These are phyloP conservation scores for Mycena pura DNA, from an alignment of 768 basidiomycete species.

Conservation along the genomic window DNA sequence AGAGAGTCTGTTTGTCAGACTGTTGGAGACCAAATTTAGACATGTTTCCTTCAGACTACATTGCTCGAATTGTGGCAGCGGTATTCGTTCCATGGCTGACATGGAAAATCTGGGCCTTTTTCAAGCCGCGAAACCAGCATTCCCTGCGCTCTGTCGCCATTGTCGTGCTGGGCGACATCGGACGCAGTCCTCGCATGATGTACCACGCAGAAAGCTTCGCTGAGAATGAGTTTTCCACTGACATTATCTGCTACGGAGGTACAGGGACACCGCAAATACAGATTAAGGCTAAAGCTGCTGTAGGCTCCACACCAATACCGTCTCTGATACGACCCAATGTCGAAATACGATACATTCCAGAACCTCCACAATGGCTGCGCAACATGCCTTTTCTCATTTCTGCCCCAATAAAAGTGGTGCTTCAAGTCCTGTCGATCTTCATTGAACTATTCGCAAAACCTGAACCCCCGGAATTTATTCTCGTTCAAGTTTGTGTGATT, in stretches of 20 bases:
- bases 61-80: constrained; percentile 14
- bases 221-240: constrained; percentile 75
- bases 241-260: constrained; percentile 89
- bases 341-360: constrained; percentile 69
- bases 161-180: constrained; percentile 94
- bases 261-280: constrained; percentile 25
- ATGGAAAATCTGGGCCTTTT: constrained; percentile 42
- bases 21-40: neutral
- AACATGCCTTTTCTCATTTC: constrained; percentile 70
- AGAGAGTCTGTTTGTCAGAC: constrained; percentile 3
- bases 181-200: constrained; percentile 97
- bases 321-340: constrained; percentile 74
- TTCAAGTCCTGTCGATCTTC: constrained; percentile 72
- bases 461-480: constrained; percentile 79
- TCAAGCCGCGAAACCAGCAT: constrained; percentile 46
- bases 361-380: constrained; percentile 62
- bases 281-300: constrained; percentile 9
- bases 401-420: constrained; percentile 81
- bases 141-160: constrained; percentile 79
- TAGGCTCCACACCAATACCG: constrained; percentile 81
- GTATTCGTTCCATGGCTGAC: constrained; percentile 32
- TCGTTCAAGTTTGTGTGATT: constrained; percentile 78
- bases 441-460: constrained; percentile 64
- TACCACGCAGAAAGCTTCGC: constrained; percentile 96
- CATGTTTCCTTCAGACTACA: constrained; percentile 23